These are phyloP conservation scores for Hypoxylon sp. DNA, from an alignment of 2,329 filamentous ascomycete species.

Conservation along the genomic window DNA sequence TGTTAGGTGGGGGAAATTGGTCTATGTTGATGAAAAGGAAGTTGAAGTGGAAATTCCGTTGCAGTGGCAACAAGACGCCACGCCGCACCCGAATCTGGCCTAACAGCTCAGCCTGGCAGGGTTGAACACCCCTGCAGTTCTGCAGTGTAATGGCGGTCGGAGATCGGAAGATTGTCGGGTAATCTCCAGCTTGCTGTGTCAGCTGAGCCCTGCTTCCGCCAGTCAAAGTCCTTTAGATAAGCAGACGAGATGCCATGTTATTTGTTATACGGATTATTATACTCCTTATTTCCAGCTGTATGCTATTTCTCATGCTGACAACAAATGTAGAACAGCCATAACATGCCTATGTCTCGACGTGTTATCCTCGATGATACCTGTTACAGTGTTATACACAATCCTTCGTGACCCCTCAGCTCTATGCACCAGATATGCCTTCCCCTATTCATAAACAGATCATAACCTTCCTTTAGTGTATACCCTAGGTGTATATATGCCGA, in stretches of 20 bases:
- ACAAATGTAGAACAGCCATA: too few species aligned
- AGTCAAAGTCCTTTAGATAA: slow-evolving; percentile 8
- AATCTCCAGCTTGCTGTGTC: slow-evolving; percentile 4
- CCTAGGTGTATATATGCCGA: background rate
- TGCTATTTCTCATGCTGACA: too few species aligned
- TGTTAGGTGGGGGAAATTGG: slow-evolving; percentile 2
- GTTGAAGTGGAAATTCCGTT: slow-evolving; percentile 30
- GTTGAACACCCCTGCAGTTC: background rate
- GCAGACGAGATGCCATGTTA: too few species aligned
- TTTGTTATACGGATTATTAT: too few species aligned
- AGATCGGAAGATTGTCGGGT: slow-evolving; percentile 24
- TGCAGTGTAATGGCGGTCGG: background rate
- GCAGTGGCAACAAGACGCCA: slow-evolving; percentile 32
- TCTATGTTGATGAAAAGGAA: slow-evolving; percentile 32
- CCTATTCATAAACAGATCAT: slow-evolving; percentile 11
- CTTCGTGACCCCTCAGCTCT: background rate
- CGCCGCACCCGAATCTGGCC: background rate
- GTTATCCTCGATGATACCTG: background rate
- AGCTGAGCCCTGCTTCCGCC: background rate
- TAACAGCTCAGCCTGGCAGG: background rate
- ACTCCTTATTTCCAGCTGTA: too few species aligned
- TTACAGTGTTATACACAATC: too few species aligned
- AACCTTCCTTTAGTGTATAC: slow-evolving; percentile 1
- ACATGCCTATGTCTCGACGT: background rate
- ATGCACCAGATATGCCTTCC: background rate